Evolutionary conservation across 2,329 filamentous ascomycete genomes (phyloP).

Genomic region (Diaporthe sp.): DNA sequence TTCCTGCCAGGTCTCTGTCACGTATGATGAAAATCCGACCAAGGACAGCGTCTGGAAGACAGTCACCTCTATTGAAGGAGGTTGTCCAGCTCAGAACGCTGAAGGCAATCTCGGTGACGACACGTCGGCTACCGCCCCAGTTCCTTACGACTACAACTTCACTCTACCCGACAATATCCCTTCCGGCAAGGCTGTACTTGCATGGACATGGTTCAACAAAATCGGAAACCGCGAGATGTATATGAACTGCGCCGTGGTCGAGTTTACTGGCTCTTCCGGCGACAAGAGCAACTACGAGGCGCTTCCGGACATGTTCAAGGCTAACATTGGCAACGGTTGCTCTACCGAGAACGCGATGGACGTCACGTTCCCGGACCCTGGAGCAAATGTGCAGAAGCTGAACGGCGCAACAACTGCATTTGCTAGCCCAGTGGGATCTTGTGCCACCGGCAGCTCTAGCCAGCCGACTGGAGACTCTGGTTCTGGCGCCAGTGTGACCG

Average conservation of each 20-base stretch:
- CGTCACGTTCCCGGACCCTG: slow-evolving; percentile 76
- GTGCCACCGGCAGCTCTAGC: slow-evolving; percentile 38
- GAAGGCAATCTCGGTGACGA: slow-evolving; percentile 67
- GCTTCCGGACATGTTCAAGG: slow-evolving; percentile 80
- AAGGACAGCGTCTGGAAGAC: slow-evolving; percentile 82
- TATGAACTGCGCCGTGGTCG: slow-evolving; percentile 91
- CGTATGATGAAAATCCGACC: slow-evolving; percentile 78
- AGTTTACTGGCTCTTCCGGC: slow-evolving; percentile 66
- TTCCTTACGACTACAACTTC: slow-evolving; percentile 73
- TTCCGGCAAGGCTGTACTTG: slow-evolving; percentile 81
- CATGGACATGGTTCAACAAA: slow-evolving; percentile 96
- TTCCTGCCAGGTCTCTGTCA: slow-evolving; percentile 89
- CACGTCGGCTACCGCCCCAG: slow-evolving; percentile 46
- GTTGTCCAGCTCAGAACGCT: slow-evolving; percentile 75
- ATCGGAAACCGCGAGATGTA: slow-evolving; percentile 96
- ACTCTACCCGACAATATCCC: slow-evolving; percentile 77
- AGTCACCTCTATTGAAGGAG: slow-evolving; percentile 87
- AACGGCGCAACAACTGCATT: slow-evolving; percentile 51
- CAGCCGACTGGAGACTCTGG: slow-evolving; percentile 35
- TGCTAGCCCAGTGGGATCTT: slow-evolving; percentile 40
- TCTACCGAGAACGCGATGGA: slow-evolving; percentile 63
- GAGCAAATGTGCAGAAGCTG: slow-evolving; percentile 63
- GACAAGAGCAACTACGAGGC: slow-evolving; percentile 63
- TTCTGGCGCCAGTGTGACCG: slow-evolving; percentile 35
- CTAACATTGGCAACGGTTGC: slow-evolving; percentile 73